Evolutionary conservation across 2,329 filamentous ascomycete genomes (phyloP).

Genomic region (Fusarium acutatum): DNA sequence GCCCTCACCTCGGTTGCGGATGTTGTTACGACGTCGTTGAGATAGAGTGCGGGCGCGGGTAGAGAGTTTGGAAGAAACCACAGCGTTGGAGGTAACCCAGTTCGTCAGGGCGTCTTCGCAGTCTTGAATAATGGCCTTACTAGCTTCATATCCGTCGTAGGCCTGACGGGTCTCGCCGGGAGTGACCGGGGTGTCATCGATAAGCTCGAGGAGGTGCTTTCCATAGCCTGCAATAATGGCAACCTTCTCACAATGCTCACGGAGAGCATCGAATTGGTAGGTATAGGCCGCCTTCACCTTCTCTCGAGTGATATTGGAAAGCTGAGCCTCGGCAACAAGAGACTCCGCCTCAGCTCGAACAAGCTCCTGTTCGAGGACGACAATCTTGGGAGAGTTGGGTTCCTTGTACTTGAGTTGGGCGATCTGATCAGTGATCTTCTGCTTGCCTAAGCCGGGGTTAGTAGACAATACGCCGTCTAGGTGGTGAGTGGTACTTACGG

Average conservation of each 20-base stretch:
- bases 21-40: slow-evolving; percentile 80
- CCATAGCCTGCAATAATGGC: slow-evolving; percentile 98
- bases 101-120: slow-evolving; percentile 97
- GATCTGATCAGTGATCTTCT: slow-evolving; percentile 99
- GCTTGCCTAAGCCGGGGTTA: slow-evolving; percentile 73
- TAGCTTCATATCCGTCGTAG: slow-evolving; percentile 97
- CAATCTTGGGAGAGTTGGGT: slow-evolving; percentile 96
- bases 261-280: slow-evolving; percentile 97
- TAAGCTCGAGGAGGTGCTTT: slow-evolving; percentile 96
- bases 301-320: slow-evolving; percentile 99
- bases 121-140: slow-evolving; percentile 99
- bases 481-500: slow-evolving; percentile 65
- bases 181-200: slow-evolving; percentile 96
- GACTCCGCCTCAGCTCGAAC: slow-evolving; percentile 98
- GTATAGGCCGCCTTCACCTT: slow-evolving; percentile 98
- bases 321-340: slow-evolving; percentile 96
- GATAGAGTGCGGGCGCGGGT: slow-evolving; percentile 88
- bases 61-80: slow-evolving; percentile 87
- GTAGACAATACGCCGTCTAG: not conserved
- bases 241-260: slow-evolving; percentile 97
- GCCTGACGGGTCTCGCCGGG: slow-evolving; percentile 95
- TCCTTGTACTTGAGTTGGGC: slow-evolving; percentile 99
- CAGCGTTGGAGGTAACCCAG: slow-evolving; percentile 92
- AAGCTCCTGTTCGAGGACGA: slow-evolving; percentile 97
- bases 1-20: slow-evolving; percentile 74